These are phyloP conservation scores for Ceratobasidium sp. DNA, from an alignment of 1,284 basidiomycete genomes.

Conservation along the genomic window DNA sequence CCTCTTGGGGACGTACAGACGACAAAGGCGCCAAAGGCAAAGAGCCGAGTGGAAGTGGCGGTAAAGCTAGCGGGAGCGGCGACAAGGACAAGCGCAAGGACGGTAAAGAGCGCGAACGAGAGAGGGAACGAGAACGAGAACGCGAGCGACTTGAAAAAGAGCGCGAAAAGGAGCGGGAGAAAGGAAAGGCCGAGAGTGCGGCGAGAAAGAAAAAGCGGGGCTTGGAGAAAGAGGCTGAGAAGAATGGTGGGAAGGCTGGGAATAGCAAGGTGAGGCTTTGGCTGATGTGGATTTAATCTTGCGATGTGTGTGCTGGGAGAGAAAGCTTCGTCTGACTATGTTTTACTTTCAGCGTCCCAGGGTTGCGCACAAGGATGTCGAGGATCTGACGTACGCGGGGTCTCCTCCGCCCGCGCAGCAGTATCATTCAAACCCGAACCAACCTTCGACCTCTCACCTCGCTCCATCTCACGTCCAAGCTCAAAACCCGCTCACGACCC, in stretches of 20 bases:
- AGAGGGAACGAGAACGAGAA: constrained; percentile 76
- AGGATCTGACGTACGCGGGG: constrained; percentile 44
- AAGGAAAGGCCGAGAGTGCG: constrained; percentile 41
- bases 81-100: constrained; percentile 52
- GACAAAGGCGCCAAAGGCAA: constrained; percentile 51
- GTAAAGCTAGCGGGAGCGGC: constrained; percentile 39
- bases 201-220: constrained; percentile 51
- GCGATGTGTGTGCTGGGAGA: not conserved
- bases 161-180: constrained; percentile 42
- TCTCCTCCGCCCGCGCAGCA: constrained; percentile 44
- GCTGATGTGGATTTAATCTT: constrained; percentile 31
- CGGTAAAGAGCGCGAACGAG: constrained; percentile 50
- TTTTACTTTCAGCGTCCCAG: constrained; percentile 22
- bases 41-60: constrained; percentile 53
- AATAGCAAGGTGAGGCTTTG: constrained; percentile 51
- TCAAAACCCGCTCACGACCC: constrained; percentile 65
- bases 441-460: constrained; percentile 54
- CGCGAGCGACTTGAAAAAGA: constrained; percentile 52
- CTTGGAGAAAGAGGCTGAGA: constrained; percentile 50
- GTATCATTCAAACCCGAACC: constrained; percentile 47
- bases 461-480: constrained; percentile 49
- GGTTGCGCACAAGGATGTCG: constrained; percentile 44
- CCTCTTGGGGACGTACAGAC: constrained; percentile 45
- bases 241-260: constrained; percentile 57
- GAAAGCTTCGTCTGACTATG: constrained; percentile 11